Evolutionary conservation across 495 filamentous ascomycete genomes (phyloP).

Genomic region (Penicillium longicatenatum): DNA sequence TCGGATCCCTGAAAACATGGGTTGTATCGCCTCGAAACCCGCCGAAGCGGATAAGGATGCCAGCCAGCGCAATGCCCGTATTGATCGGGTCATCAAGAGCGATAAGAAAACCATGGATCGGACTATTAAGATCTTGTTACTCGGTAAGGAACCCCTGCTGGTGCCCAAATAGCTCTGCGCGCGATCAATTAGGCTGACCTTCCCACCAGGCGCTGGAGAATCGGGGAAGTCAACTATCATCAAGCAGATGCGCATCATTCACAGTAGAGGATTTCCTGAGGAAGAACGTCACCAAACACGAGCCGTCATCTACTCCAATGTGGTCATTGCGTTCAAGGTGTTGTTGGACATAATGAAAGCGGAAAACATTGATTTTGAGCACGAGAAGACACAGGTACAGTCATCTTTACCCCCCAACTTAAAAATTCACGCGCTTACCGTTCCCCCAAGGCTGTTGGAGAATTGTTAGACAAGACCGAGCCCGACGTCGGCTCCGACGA

Average conservation of each 20-base stretch:
- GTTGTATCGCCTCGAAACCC: slow-evolving; percentile 46
- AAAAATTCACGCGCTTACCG: slow-evolving; percentile 10
- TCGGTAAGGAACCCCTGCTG: slow-evolving; percentile 54
- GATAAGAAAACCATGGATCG: slow-evolving; percentile 80
- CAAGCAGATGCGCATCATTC: slow-evolving; percentile 99
- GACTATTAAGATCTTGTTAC: slow-evolving; percentile 80
- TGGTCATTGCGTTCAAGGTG: slow-evolving; percentile 84
- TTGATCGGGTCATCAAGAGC: slow-evolving; percentile 73
- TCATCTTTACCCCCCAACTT: neutral
- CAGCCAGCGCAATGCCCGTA: slow-evolving; percentile 53
- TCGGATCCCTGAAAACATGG: slow-evolving; percentile 34
- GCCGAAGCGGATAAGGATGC: slow-evolving; percentile 46
- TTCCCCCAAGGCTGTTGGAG: slow-evolving; percentile 31
- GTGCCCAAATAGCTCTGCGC: neutral
- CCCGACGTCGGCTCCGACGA: slow-evolving; percentile 78
- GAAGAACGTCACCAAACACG: slow-evolving; percentile 91
- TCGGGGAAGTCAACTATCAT: slow-evolving; percentile 97
- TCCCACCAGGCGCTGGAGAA: slow-evolving; percentile 80
- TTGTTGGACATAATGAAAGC: slow-evolving; percentile 94
- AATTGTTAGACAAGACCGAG: slow-evolving; percentile 49
- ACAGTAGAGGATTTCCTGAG: slow-evolving; percentile 88
- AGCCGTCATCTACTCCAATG: slow-evolving; percentile 91
- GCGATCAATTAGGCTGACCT: slow-evolving; percentile 14
- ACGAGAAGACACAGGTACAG: slow-evolving; percentile 70
- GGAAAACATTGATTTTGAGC: slow-evolving; percentile 73